phyloP scores from a whole-genome alignment of 1,284 basidiomycete species.

The Ustilago shanxiensis region DNA sequence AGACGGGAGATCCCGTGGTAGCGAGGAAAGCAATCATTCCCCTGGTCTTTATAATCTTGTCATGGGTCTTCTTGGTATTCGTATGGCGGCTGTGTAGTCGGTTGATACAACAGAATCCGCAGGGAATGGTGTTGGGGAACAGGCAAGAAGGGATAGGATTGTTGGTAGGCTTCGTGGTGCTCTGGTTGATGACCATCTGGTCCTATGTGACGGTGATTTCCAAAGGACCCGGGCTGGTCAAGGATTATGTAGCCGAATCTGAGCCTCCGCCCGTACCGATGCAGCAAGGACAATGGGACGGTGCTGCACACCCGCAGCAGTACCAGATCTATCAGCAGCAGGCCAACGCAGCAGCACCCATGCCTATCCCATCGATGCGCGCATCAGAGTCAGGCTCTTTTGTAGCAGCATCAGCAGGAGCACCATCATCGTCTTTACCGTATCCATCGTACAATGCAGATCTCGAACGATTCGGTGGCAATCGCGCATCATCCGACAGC shows the following conservation, averaged over 20 bases:
- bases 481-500: slow-evolving; percentile 42
- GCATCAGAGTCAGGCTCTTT: neutral
- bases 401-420: neutral
- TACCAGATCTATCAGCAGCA: neutral
- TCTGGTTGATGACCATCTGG: slow-evolving; percentile 64
- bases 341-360: slow-evolving; percentile 7
- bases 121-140: slow-evolving; percentile 31
- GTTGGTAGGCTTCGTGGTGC: slow-evolving; percentile 54
- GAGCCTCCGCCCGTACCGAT: slow-evolving; percentile 15
- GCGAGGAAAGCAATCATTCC: slow-evolving; percentile 55
- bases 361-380: slow-evolving; percentile 18
- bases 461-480: slow-evolving; percentile 35
- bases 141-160: slow-evolving; percentile 54
- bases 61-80: slow-evolving; percentile 62
- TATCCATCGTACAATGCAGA: slow-evolving; percentile 41
- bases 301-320: slow-evolving; percentile 2
- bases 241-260: slow-evolving; percentile 51
- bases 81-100: slow-evolving; percentile 56
- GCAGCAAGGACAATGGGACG: neutral
- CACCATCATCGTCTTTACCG: slow-evolving; percentile 14
- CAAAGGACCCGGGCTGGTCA: slow-evolving; percentile 60
- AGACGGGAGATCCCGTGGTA: slow-evolving; percentile 41
- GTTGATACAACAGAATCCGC: slow-evolving; percentile 44
- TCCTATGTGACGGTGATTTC: slow-evolving; percentile 58
- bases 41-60: slow-evolving; percentile 55